phyloP scores from a whole-genome alignment of 1,284 basidiomycete genomes.

The Apiotrichum gracile region DNA sequence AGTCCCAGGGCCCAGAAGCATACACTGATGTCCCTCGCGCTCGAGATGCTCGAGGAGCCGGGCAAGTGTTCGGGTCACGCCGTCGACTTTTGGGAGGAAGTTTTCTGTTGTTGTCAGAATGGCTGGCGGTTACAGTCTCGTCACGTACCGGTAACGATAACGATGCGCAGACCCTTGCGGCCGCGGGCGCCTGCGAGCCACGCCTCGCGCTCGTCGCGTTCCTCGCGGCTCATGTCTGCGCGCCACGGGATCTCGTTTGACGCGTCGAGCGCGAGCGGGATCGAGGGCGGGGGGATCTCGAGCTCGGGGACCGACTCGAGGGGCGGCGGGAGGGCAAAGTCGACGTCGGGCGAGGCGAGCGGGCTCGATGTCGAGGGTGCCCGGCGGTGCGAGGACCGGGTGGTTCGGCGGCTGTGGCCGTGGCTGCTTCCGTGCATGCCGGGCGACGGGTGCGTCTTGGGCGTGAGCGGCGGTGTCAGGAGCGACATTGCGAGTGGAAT shows the following conservation, averaged over 20 bases:
- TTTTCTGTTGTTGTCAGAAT: conserved; percentile 46
- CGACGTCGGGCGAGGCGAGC: conserved; percentile 3
- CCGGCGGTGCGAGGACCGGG: too few relatives aligned
- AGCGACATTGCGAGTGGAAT: too few relatives aligned
- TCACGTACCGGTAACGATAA: conserved; percentile 43
- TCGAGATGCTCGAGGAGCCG: conserved; percentile 55
- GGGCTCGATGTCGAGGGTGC: background rate
- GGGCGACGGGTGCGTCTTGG: too few relatives aligned
- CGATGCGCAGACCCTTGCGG: conserved; percentile 37
- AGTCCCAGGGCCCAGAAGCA: conserved; percentile 54
- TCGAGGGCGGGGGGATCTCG: conserved; percentile 7
- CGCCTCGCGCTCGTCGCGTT: conserved; percentile 28
- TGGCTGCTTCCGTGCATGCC: too few relatives aligned
- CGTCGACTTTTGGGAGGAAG: conserved; percentile 56
- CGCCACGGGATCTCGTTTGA: conserved; percentile 23
- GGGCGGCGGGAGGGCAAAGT: conserved; percentile 11
- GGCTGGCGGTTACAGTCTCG: background rate
- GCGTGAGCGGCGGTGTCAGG: too few relatives aligned
- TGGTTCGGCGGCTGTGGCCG: too few relatives aligned
- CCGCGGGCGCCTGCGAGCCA: conserved; percentile 34
- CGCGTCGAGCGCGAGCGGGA: background rate
- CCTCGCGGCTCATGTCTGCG: conserved; percentile 26
- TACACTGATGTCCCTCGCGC: conserved; percentile 53
- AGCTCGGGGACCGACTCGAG: conserved; percentile 12
- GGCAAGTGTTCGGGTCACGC: conserved; percentile 55